A percentile compares a stretch with the other conserved stretches of the same genome.
Conservation (phyloP, 495 filamentous ascomycete genomes). For the Aspergillus ostianus region DNA sequence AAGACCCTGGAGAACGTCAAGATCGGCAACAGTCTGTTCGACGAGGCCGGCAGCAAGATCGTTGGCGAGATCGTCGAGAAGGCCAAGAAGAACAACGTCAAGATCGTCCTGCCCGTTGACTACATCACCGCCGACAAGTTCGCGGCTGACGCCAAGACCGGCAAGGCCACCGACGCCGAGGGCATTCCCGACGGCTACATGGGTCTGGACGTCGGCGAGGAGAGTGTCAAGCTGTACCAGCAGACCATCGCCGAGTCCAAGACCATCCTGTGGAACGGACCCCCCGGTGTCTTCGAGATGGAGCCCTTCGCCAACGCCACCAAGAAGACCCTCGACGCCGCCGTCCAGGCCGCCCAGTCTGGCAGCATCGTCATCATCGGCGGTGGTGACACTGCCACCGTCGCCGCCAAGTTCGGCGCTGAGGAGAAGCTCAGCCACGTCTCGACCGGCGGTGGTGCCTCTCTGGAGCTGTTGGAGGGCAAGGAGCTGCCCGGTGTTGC, state of each 20-base stretch:
- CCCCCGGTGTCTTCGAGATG: constrained; percentile 95
- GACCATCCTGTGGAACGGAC: constrained; percentile 99
- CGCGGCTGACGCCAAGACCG: constrained; percentile 73
- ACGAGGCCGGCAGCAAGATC: constrained; percentile 92
- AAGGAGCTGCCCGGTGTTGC: constrained; percentile 94
- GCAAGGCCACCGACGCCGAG: constrained; percentile 78
- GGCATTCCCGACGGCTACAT: constrained; percentile 97
- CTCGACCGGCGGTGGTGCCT: constrained; percentile 93
- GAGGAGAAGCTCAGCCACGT: constrained; percentile 98
- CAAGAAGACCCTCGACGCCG: constrained; percentile 83
- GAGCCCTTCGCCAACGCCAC: constrained; percentile 90
- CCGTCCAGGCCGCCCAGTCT: constrained; percentile 70
- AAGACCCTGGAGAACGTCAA: constrained; percentile 87
- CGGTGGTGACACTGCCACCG: constrained; percentile 96
- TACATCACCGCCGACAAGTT: constrained; percentile 97
- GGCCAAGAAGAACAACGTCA: constrained; percentile 92
- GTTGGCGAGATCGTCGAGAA: constrained; percentile 86
- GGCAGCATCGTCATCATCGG: constrained; percentile 97
- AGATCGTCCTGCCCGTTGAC: constrained; percentile 91
- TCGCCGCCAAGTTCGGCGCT: constrained; percentile 92
- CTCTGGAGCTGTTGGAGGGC: constrained; percentile 93
- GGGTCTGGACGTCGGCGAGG: constrained; percentile 90
- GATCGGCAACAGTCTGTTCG: constrained; percentile 92
- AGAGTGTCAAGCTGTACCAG: constrained; percentile 83
- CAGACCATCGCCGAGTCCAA: constrained; percentile 79